Conservation (phyloP, 2,329 filamentous ascomycete species). For the Botrytis hyacinthi region DNA sequence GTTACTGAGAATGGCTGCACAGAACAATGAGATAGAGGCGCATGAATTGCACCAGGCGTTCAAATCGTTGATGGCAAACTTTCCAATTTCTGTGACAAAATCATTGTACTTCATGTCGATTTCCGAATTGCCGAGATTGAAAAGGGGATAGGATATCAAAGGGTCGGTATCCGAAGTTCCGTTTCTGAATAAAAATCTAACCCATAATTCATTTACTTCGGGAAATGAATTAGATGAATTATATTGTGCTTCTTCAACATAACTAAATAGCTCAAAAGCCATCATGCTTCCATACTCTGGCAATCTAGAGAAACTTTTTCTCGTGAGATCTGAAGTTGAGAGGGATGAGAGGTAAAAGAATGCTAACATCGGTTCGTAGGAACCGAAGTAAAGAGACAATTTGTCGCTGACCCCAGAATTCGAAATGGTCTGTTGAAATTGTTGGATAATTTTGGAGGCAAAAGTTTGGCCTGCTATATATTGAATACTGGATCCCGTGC, state of each 20-base stretch:
- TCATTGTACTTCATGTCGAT: constrained; percentile 36
- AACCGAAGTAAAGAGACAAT: constrained; percentile 54
- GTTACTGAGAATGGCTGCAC: constrained; percentile 26
- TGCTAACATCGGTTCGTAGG: constrained; percentile 53
- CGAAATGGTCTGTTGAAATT: constrained; percentile 44
- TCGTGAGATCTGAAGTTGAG: constrained; percentile 40
- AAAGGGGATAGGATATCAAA: constrained; percentile 38
- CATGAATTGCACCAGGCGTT: constrained; percentile 36
- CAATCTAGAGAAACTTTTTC: constrained; percentile 48
- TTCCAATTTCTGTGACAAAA: constrained; percentile 31
- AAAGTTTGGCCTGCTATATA: constrained; percentile 55
- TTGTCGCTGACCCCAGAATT: constrained; percentile 44
- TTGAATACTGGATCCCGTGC: constrained; percentile 44
- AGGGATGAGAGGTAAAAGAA: constrained; percentile 53
- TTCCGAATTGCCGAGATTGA: constrained; percentile 33
- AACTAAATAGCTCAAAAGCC: constrained; percentile 65
- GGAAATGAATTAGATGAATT: constrained; percentile 38
- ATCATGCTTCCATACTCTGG: constrained; percentile 73
- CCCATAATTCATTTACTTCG: constrained; percentile 42
- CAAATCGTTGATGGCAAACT: constrained; percentile 29
- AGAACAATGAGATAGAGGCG: constrained; percentile 31
- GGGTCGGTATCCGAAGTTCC: constrained; percentile 42
- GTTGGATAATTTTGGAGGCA: constrained; percentile 45
- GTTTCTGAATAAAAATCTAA: constrained; percentile 58
- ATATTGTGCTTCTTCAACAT: constrained; percentile 32